These are phyloP conservation scores for Phaeodactylum tricornutum DNA, from an alignment of 108 stramenopile species.

Conservation along the genomic window DNA sequence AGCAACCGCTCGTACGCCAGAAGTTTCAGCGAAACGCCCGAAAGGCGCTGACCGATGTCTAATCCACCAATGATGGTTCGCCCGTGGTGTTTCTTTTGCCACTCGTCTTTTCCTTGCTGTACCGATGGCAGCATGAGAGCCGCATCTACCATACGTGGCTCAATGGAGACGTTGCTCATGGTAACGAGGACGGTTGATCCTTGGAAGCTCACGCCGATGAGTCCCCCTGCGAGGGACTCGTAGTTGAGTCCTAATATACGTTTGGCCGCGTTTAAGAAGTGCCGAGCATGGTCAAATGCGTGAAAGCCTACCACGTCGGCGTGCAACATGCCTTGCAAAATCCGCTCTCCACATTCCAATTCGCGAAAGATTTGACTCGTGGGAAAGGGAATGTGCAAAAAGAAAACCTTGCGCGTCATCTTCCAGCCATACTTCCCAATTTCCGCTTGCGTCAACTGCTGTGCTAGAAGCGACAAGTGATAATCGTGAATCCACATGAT, in stretches of 20 bases:
- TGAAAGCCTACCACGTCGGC: slow-evolving; percentile 99
- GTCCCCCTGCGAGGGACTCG: slow-evolving; percentile 81
- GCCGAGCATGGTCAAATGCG: slow-evolving; percentile 99
- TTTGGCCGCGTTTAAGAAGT: slow-evolving; percentile 98
- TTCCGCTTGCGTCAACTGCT: slow-evolving; percentile 53
- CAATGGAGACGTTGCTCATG: slow-evolving; percentile 97
- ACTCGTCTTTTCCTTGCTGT: slow-evolving; percentile 25
- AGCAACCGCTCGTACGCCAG: slow-evolving; percentile 93
- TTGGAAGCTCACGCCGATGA: slow-evolving; percentile 89
- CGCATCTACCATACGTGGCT: slow-evolving; percentile 75
- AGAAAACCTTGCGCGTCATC: slow-evolving; percentile 84
- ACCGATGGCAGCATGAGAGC: slow-evolving; percentile 58
- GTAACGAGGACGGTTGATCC: slow-evolving; percentile 91
- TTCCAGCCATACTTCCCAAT: slow-evolving; percentile 10
- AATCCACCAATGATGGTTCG: slow-evolving; percentile 84
- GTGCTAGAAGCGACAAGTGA: slow-evolving; percentile 91
- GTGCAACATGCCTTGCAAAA: slow-evolving; percentile 93
- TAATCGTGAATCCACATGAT: slow-evolving; percentile 99
- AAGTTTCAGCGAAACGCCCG: slow-evolving; percentile 89
- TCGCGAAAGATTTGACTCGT: slow-evolving; percentile 97
- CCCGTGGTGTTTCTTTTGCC: slow-evolving; percentile 58
- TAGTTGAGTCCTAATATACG: slow-evolving; percentile 95
- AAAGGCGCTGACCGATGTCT: slow-evolving; percentile 88
- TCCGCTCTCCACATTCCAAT: slow-evolving; percentile 84
- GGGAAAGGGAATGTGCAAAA: slow-evolving; percentile 98